Evolutionary conservation across 306 rosid species (phyloP), one percentile per base, ranked within the genome.

Genomic region (Geum urbanum): DNA sequence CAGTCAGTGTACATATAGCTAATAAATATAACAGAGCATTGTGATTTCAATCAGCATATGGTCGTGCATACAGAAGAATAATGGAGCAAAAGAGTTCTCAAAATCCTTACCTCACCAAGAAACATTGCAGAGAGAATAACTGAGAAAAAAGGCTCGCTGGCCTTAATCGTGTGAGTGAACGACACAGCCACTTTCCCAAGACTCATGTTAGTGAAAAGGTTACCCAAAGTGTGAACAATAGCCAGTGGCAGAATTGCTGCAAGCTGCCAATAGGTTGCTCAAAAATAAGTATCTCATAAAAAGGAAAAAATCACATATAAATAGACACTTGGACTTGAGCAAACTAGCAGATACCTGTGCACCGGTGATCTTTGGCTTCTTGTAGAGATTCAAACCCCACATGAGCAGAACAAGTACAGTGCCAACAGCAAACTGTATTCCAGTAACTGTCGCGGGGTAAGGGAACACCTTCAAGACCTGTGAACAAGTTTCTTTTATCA

Each of bases 141-240:
- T 0, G 99, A 95, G 80, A 91, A 91, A 80, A 95, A 89, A 59
- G 99, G 99, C 81, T 95, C 99, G 83, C 76, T 80, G 20, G 99
- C 97, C 85, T 91, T 95, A 44, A 95, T 88, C 3, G 99, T 95
- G 75, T 95, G 99, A 72, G 99, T 95, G 73, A 95, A 95, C 18
- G 99, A 95, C 63, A 95, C 97, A 8, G 99, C 88, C 44, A 95
- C 99, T 79, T 66, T 91, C 62, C 99, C 99, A 54, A 91, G 99
- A 86, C 99, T 95, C 97, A 89, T 84, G 59, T 95, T 95, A 9
- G 97, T 91, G 69, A 95, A 95, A 76, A 91, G 86, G 59, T 91
- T 95, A 12, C 99, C 99, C 74, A 91, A 77, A 1, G 92, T 82
- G 77, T 95, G 99, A 48, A 91, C 95, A 45, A 83, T 3, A 56